Conservation (phyloP, 202 grass and related monocot species). For the Setaria italica region DNA sequence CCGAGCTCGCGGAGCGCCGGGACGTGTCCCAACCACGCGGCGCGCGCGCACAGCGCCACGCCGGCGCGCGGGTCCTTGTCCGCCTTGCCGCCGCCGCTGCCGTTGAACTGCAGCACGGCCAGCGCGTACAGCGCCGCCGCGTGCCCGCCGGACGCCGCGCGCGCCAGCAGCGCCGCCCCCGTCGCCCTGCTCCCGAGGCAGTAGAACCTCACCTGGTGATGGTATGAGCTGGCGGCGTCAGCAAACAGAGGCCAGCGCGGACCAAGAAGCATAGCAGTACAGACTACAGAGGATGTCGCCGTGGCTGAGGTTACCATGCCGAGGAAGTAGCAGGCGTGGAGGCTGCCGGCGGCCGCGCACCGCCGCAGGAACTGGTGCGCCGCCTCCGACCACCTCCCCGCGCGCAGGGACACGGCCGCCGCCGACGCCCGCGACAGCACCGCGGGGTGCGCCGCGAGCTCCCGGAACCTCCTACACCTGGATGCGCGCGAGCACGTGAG, state of each 20-base stretch:
- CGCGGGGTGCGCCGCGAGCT: slow-evolving; percentile 42
- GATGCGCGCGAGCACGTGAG: too few relatives aligned
- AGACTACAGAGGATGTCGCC: too few relatives aligned
- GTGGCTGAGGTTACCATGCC: slow-evolving; percentile 64
- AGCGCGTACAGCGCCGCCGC: slow-evolving; percentile 65
- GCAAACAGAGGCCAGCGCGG: background rate
- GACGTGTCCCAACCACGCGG: slow-evolving; percentile 65
- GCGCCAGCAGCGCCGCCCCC: slow-evolving; percentile 54
- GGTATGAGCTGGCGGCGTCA: background rate
- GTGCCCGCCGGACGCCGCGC: slow-evolving; percentile 56
- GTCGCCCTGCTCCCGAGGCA: slow-evolving; percentile 55
- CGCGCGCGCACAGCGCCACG: slow-evolving; percentile 61
- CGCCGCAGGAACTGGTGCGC: slow-evolving; percentile 61
- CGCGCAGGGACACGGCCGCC: slow-evolving; percentile 47
- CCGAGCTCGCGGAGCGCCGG: slow-evolving; percentile 77
- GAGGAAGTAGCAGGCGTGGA: slow-evolving; percentile 75
- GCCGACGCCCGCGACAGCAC: slow-evolving; percentile 58
- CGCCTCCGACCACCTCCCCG: slow-evolving; percentile 52
- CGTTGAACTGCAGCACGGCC: slow-evolving; percentile 76
- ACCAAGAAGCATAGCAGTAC: background rate
- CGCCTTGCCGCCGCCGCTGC: slow-evolving; percentile 60
- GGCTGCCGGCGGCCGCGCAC: slow-evolving; percentile 66
- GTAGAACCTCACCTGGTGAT: slow-evolving; percentile 62
- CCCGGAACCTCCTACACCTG: slow-evolving; percentile 56
- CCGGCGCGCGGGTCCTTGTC: slow-evolving; percentile 67